Percentiles rank a stretch among this genome's conserved stretches.
These are phyloP conservation scores for Volvox reticuliferus DNA, from an alignment of 139 green algal genomes.

Conservation along the genomic window DNA sequence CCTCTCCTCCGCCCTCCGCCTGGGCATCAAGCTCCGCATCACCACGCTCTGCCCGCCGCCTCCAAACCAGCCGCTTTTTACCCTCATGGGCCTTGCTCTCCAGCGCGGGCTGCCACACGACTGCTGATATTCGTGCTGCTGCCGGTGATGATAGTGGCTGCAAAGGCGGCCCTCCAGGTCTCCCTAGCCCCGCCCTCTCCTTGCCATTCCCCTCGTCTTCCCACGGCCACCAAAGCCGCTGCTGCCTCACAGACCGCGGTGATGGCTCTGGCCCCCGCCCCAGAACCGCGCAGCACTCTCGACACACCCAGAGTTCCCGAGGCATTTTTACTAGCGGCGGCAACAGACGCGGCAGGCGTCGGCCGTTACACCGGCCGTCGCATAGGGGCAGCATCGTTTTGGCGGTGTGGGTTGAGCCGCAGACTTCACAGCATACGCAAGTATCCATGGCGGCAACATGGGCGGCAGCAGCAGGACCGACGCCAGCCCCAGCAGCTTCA, in stretches of 20 bases:
- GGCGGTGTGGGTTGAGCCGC: background rate
- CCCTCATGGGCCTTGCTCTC: background rate
- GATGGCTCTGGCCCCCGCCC: background rate
- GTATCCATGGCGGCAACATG: background rate
- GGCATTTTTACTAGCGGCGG: background rate
- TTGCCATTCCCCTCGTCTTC: background rate
- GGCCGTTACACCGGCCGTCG: constrained; percentile 14
- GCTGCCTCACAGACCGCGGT: background rate
- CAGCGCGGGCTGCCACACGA: background rate
- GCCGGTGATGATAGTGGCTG: background rate
- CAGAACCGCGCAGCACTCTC: background rate
- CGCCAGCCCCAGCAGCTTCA: background rate
- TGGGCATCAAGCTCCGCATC: background rate
- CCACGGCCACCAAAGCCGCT: background rate
- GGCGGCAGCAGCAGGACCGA: background rate
- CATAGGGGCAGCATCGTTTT: background rate
- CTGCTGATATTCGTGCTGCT: background rate
- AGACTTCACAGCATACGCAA: background rate
- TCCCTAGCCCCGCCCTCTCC: too few relatives aligned
- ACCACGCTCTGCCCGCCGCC: background rate
- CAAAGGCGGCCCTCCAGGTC: background rate
- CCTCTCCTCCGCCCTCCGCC: background rate
- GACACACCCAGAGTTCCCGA: background rate
- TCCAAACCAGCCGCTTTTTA: background rate
- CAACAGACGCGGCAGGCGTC: constrained; percentile 11